phyloP scores from a whole-genome alignment of 176 grass and related monocot genomes.

The Cenchrus americanus region DNA sequence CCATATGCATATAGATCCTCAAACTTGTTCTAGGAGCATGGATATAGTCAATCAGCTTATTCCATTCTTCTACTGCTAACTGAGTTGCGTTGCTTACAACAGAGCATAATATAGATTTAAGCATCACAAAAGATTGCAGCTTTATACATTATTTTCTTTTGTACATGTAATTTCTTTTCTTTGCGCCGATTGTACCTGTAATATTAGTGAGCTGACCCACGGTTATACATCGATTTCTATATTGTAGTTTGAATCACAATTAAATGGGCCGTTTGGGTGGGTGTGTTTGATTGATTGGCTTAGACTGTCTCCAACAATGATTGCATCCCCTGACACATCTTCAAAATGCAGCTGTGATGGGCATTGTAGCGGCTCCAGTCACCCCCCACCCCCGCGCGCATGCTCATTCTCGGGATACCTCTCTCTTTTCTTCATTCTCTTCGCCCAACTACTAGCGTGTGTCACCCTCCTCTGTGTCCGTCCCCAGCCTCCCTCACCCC shows the following conservation, averaged over 20 bases:
- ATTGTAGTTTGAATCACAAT: too few species aligned
- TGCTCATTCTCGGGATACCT: too few species aligned
- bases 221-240: conserved; percentile 8
- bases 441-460: too few species aligned
- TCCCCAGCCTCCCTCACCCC: too few species aligned
- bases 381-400: too few species aligned
- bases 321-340: too few species aligned
- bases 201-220: conserved; percentile 16
- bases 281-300: too few species aligned
- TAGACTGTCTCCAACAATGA: too few species aligned
- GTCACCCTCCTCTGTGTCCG: too few species aligned
- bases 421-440: too few species aligned
- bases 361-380: too few species aligned
- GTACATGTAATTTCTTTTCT: neutral
- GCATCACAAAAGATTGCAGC: conserved; percentile 23
- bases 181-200: neutral
- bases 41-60: conserved; percentile 40
- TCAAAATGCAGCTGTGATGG: too few species aligned
- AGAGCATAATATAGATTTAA: conserved; percentile 17
- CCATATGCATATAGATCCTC: conserved; percentile 37
- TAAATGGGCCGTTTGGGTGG: neutral
- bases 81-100: conserved; percentile 26
- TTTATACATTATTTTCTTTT: conserved; percentile 17
- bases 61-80: conserved; percentile 47
- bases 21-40: conserved; percentile 40